Evolutionary conservation across 805 yeast genomes (phyloP), one percentile per base, ranked within the genome.

Genomic region (Zygoascus bituminiphila): DNA sequence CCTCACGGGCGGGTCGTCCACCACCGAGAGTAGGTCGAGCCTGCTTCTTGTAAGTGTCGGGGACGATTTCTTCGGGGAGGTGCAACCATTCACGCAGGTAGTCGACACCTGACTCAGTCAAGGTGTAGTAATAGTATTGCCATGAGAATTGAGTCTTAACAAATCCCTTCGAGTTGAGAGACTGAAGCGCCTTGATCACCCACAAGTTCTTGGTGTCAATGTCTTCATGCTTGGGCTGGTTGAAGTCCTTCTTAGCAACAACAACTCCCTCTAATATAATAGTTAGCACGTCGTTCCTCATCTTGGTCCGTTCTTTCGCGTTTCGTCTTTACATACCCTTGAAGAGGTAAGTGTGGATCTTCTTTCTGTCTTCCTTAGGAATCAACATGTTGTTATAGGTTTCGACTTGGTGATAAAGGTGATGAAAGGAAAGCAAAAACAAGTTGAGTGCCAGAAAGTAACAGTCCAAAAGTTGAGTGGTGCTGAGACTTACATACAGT

Each of bases 81-180:
- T 89, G 88, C 75, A 93, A 84, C 87, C 88, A 93, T 73, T 87
- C 88, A 79, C 97, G 86, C 71, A 93, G 84, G 85, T 79, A 93
- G 72, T 88, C 96, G 62, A 93, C 91, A 84, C 99, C 99, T 77
- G 87, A 96, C 72, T 93, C 98, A 72, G 98, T 93, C 73, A 93
- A 85, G 81, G 98, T 88, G 94, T 93, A 93, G 95, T 93, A 93
- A 81, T 93, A 93, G 83, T 88, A 88, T 83, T 89, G 97, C 99
- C 99, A 93, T 70, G 98, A 91, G 84, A 91, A 93, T 79, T 88
- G 98, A 67, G 99, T 93, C 87, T 91, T 88, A 76, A 93, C 98
- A 84, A 70, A 93, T 74, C 99, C 99, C 77, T 84, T 88, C 58
- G 98, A 93, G 71, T 95, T 88, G 75, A 93, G 87, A 59, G 98